Percentiles rank a stretch among this genome's conserved stretches.
These are phyloP conservation scores for Exserohilum turcica DNA, from an alignment of 2,329 filamentous ascomycete species.

Conservation along the genomic window DNA sequence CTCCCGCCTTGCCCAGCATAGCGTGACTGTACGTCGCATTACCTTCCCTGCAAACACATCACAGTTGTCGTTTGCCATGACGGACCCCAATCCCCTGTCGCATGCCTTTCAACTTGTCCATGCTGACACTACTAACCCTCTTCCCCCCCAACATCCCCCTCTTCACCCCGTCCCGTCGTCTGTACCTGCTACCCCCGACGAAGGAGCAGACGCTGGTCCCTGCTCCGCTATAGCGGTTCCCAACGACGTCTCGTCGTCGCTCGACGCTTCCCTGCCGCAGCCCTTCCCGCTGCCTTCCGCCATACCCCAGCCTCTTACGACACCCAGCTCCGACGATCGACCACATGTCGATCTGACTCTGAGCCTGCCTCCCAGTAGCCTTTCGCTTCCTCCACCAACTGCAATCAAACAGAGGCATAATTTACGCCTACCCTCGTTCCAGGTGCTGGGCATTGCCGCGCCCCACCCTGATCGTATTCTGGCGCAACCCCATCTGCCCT, in stretches of 20 bases:
- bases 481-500: constrained; percentile 31
- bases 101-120: constrained; percentile 19
- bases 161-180: constrained; percentile 8
- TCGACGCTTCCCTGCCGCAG: constrained; percentile 36
- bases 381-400: constrained; percentile 40
- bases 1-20: constrained; percentile 21
- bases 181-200: constrained; percentile 30
- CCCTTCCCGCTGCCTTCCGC: constrained; percentile 38
- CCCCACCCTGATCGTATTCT: constrained; percentile 52
- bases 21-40: constrained; percentile 17
- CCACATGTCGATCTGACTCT: constrained; percentile 34
- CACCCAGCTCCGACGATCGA: constrained; percentile 33
- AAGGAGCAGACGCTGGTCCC: constrained; percentile 19
- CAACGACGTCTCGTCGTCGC: constrained; percentile 28
- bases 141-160: constrained; percentile 3
- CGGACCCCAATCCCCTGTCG: constrained; percentile 15
- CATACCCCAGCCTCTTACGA: constrained; percentile 25
- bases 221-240: constrained; percentile 20
- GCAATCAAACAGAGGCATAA: constrained; percentile 41
- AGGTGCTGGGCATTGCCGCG: constrained; percentile 57
- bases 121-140: constrained; percentile 14
- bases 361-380: constrained; percentile 34
- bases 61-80: constrained; percentile 19
- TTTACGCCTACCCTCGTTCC: constrained; percentile 60
- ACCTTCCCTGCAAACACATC: constrained; percentile 17